Percentiles rank a stretch among this genome's conserved stretches.
These are phyloP conservation scores for Perilla frutescens DNA, from an alignment of 257 asterid genomes.

Conservation along the genomic window DNA sequence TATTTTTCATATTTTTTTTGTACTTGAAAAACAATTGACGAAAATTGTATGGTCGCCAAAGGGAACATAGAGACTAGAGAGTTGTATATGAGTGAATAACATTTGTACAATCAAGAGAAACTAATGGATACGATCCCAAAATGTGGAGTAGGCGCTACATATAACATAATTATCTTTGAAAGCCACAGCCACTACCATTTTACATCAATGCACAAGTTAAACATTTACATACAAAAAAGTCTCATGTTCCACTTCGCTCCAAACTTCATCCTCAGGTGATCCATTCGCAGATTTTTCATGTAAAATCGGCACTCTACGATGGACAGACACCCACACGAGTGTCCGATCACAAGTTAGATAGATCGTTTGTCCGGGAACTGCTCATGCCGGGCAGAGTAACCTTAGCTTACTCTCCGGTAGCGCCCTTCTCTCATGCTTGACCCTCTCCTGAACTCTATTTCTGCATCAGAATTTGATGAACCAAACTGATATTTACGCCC, in stretches of 20 bases:
- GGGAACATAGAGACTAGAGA: neutral
- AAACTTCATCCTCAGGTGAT: neutral
- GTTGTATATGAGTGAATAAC: neutral
- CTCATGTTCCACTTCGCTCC: conserved; percentile 8
- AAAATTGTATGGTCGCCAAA: neutral
- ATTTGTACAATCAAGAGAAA: conserved; percentile 29
- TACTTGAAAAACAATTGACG: too few species aligned
- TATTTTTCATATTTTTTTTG: too few species aligned
- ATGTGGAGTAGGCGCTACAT: conserved; percentile 18
- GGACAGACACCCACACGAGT: conserved; percentile 25
- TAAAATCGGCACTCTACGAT: conserved; percentile 9
- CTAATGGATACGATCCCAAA: conserved; percentile 16
- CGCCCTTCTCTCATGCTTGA: conserved; percentile 78
- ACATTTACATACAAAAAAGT: conserved; percentile 35
- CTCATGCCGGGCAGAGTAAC: conserved; percentile 46
- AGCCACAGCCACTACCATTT: conserved; percentile 12
- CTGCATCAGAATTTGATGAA: conserved; percentile 88
- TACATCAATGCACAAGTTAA: conserved; percentile 24
- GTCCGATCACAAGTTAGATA: conserved; percentile 36
- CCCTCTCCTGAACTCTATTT: conserved; percentile 87
- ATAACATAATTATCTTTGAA: conserved; percentile 4
- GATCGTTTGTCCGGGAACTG: conserved; percentile 41
- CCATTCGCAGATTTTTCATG: conserved; percentile 9
- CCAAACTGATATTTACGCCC: conserved; percentile 67
- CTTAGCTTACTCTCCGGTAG: conserved; percentile 45